A percentile compares a stretch with the other conserved stretches of the same genome.
These are phyloP conservation scores for Daldinia bambusicola DNA, from an alignment of 495 filamentous ascomycete species.

Conservation along the genomic window DNA sequence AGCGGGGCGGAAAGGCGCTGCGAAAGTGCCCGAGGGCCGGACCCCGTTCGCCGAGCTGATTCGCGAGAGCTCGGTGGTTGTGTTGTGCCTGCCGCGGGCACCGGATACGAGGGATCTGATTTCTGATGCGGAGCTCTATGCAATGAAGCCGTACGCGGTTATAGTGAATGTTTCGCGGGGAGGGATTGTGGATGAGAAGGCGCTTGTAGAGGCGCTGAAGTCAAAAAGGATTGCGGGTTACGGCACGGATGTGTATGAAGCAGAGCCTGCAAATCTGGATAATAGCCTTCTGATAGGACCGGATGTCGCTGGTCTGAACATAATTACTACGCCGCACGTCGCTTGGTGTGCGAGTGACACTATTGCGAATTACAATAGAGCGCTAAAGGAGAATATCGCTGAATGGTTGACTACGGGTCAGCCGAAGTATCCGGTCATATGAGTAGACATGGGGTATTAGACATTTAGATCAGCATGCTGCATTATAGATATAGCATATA, in stretches of 20 bases:
- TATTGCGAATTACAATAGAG: conserved; percentile 48
- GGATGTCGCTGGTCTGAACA: conserved; percentile 48
- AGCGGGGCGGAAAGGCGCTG: conserved; percentile 59
- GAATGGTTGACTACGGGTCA: conserved; percentile 35
- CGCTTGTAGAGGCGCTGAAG: conserved; percentile 59
- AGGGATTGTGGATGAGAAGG: conserved; percentile 66
- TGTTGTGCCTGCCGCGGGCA: conserved; percentile 58
- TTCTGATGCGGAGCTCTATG: conserved; percentile 56
- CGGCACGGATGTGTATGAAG: conserved; percentile 64
- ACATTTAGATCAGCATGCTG: not conserved
- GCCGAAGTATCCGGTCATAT: conserved; percentile 37
- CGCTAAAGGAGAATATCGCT: conserved; percentile 45
- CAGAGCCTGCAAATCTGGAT: conserved; percentile 59
- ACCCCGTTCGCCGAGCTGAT: conserved; percentile 60
- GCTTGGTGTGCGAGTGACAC: conserved; percentile 56
- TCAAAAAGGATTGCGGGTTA: conserved; percentile 60
- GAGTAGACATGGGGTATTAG: not conserved
- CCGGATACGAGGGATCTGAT: conserved; percentile 60
- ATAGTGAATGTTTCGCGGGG: conserved; percentile 68
- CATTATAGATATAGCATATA: not conserved
- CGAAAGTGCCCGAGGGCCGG: conserved; percentile 49
- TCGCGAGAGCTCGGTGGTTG: conserved; percentile 57
- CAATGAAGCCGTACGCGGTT: conserved; percentile 60
- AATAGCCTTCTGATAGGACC: conserved; percentile 38
- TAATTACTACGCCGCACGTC: conserved; percentile 55